Evolutionary conservation across 140 eudicot genomes (phyloP).

Genomic region (Anethum foeniculum): DNA sequence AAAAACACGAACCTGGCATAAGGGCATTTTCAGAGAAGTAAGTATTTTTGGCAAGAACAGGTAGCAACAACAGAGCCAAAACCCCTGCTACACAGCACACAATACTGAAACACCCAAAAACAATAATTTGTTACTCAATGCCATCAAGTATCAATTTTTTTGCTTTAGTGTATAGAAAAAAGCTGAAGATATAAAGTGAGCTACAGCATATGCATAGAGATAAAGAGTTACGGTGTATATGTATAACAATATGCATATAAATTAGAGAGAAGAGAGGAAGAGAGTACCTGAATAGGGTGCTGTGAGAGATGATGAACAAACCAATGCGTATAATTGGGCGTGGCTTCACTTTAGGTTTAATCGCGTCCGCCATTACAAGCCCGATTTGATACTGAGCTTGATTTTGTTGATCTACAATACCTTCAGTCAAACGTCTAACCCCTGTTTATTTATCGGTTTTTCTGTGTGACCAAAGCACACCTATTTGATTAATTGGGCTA

Average conservation of each 20-base stretch:
- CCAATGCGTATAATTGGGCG: conserved; percentile 68
- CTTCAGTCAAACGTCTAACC: not conserved
- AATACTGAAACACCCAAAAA: conserved; percentile 36
- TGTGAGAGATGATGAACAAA: conserved; percentile 50
- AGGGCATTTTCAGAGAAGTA: conserved; percentile 93
- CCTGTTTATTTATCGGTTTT: no score
- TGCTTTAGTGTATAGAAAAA: no score
- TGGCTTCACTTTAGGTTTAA: conserved; percentile 29
- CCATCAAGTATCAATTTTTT: not conserved
- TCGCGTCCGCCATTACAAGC: conserved; percentile 31
- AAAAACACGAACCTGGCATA: conserved; percentile 58
- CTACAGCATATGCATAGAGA: no score
- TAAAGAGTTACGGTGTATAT: no score
- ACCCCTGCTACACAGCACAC: conserved; percentile 74
- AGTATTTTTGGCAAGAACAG: conserved; percentile 83
- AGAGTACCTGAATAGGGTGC: conserved; percentile 46
- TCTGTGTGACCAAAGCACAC: no score
- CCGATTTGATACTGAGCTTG: conserved; percentile 8
- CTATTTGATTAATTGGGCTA: no score
- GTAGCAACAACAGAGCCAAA: conserved; percentile 58
- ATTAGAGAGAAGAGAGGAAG: not conserved
- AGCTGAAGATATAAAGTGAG: no score
- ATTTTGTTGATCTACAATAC: conserved; percentile 5
- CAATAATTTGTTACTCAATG: not conserved
- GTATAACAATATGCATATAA: no score